These are phyloP conservation scores for Zoysia japonica DNA, from an alignment of 176 grass and related monocot species.

Conservation along the genomic window DNA sequence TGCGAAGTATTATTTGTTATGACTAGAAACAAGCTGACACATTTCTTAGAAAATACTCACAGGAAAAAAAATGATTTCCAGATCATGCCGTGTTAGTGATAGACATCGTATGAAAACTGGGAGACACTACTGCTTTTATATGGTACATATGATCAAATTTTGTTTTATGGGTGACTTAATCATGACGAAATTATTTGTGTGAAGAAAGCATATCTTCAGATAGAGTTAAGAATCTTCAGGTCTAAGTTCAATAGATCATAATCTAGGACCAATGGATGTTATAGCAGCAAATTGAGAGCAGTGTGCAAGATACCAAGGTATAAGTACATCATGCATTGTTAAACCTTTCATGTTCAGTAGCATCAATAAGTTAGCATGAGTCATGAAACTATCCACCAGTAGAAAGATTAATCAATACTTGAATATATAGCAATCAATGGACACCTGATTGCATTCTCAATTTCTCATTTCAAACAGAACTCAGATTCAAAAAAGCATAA, in stretches of 20 bases:
- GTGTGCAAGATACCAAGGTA: conserved; percentile 18
- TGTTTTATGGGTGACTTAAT: not conserved
- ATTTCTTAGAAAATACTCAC: not conserved
- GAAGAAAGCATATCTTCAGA: not conserved
- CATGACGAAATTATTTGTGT: not conserved
- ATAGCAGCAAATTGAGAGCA: conserved; percentile 1
- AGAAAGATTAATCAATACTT: conserved; percentile 21
- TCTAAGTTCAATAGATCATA: not conserved
- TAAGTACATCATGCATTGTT: not conserved
- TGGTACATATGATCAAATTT: not conserved
- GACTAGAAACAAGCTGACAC: not conserved
- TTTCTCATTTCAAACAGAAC: not conserved
- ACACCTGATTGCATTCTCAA: not conserved
- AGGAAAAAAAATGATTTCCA: not conserved
- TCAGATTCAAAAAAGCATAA: not conserved
- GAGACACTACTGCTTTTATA: not conserved
- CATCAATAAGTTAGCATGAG: not conserved
- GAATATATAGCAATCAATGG: conserved; percentile 13
- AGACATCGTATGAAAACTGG: conserved; percentile 2
- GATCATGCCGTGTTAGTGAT: not conserved
- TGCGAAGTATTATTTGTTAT: conserved; percentile 5
- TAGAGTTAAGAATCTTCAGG: conserved; percentile 13
- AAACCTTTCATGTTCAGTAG: not conserved
- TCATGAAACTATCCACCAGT: not conserved
- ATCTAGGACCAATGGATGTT: not conserved